A percentile compares a stretch with the other conserved stretches of the same genome.
phyloP scores from a whole-genome alignment of 768 basidiomycete genomes.

The Russula sp. region DNA sequence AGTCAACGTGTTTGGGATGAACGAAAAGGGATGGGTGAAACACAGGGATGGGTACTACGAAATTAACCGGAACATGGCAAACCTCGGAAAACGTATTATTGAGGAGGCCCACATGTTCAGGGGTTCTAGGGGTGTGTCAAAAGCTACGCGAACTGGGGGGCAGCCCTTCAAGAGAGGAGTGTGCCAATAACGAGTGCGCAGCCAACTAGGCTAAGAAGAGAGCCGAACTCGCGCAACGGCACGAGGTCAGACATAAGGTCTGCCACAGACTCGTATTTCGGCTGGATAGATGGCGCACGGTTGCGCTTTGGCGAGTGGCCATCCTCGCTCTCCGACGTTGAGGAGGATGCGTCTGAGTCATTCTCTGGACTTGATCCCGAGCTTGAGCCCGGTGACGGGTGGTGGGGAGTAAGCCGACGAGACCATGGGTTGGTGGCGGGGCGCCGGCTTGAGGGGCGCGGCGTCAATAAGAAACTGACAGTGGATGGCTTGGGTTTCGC shows the following conservation, averaged over 20 bases:
- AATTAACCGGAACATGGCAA: neutral
- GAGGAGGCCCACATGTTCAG: neutral
- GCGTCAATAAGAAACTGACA: constrained; percentile 4
- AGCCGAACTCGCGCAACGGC: constrained; percentile 20
- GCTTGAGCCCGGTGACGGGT: constrained; percentile 5
- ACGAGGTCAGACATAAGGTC: constrained; percentile 19
- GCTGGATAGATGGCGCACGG: constrained; percentile 7
- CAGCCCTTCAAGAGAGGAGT: constrained; percentile 16
- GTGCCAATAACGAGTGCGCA: constrained; percentile 23
- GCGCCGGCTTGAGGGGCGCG: constrained; percentile 1
- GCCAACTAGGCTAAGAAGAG: constrained; percentile 22
- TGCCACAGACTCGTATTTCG: constrained; percentile 14
- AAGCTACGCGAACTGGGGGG: neutral
- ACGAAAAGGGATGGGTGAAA: neutral
- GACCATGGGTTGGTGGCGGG: constrained; percentile 1
- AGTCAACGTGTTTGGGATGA: neutral
- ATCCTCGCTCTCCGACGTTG: constrained; percentile 22
- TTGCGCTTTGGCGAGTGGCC: neutral
- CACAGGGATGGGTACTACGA: neutral
- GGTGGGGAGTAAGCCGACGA: constrained; percentile 4
- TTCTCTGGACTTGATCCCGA: constrained; percentile 17
- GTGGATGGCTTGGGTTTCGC: constrained; percentile 1
- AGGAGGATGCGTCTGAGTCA: constrained; percentile 15
- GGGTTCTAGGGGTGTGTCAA: neutral
- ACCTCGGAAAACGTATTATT: neutral